Evolutionary conservation across 805 yeast species (phyloP).

Genomic region (Candida silvicultrix): DNA sequence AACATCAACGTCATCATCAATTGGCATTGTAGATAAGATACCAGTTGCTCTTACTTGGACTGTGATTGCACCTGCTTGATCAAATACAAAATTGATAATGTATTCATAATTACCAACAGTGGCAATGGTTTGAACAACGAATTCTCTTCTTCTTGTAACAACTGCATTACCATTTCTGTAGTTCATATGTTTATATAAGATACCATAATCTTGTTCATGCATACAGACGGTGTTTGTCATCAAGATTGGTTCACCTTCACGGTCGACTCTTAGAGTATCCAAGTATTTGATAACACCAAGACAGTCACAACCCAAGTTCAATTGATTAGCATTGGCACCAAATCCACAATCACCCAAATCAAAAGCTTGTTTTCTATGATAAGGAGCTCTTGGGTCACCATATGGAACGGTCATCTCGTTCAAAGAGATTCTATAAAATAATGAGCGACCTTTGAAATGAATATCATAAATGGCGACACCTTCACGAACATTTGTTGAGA

Average conservation of each 20-base stretch:
- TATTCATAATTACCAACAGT: slow-evolving; percentile 85
- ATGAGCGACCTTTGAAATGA: slow-evolving; percentile 68
- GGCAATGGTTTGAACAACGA: slow-evolving; percentile 73
- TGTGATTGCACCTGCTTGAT: slow-evolving; percentile 71
- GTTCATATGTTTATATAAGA: slow-evolving; percentile 73
- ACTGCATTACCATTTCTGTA: slow-evolving; percentile 68
- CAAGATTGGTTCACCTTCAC: slow-evolving; percentile 54
- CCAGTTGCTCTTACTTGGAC: slow-evolving; percentile 84
- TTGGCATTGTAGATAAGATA: slow-evolving; percentile 78
- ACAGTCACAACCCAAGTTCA: slow-evolving; percentile 76
- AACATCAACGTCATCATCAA: slow-evolving; percentile 59
- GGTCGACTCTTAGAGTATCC: slow-evolving; percentile 51
- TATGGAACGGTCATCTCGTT: slow-evolving; percentile 88
- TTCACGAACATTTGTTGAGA: slow-evolving; percentile 65
- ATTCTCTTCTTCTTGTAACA: slow-evolving; percentile 67
- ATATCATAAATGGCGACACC: slow-evolving; percentile 73
- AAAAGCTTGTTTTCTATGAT: slow-evolving; percentile 81
- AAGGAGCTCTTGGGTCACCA: slow-evolving; percentile 80
- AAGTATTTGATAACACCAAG: slow-evolving; percentile 72
- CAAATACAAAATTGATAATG: slow-evolving; percentile 63
- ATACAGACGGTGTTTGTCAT: slow-evolving; percentile 70
- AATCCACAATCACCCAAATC: slow-evolving; percentile 85
- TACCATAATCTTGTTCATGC: slow-evolving; percentile 77
- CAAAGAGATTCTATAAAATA: slow-evolving; percentile 64
- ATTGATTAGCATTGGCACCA: slow-evolving; percentile 64